Conservation (phyloP, 2,329 filamentous ascomycete species). For the Nemania sp. region DNA sequence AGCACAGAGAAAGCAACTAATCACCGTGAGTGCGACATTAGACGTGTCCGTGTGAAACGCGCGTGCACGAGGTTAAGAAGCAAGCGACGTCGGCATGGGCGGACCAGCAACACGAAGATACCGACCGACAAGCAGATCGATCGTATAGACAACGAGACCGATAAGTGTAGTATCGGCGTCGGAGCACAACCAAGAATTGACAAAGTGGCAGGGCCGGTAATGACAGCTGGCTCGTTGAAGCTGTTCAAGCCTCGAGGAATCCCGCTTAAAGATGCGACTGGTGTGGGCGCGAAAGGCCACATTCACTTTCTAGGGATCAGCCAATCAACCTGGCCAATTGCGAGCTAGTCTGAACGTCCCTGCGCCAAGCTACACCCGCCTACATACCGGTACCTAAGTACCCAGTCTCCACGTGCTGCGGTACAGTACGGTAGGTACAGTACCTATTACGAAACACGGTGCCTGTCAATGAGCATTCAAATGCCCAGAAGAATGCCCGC, state of each 20-base stretch:
- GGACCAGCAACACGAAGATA: background rate
- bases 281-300: slow-evolving; percentile 34
- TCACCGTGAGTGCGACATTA: slow-evolving; percentile 36
- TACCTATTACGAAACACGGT: no score
- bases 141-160: background rate
- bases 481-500: no score
- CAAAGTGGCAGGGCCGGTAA: slow-evolving; percentile 1
- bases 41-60: slow-evolving; percentile 12
- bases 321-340: slow-evolving; percentile 28
- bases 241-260: slow-evolving; percentile 12
- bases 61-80: slow-evolving; percentile 6
- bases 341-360: slow-evolving; percentile 11
- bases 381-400: no score
- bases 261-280: slow-evolving; percentile 5
- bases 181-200: background rate
- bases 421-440: no score
- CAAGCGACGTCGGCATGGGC: background rate
- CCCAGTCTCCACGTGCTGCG: no score
- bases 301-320: slow-evolving; percentile 32
- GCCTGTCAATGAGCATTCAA: no score
- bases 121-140: background rate
- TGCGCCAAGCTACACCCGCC: no score
- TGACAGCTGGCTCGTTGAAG: slow-evolving; percentile 23
- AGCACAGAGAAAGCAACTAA: slow-evolving; percentile 12
- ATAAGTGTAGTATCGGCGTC: background rate